Conservation (phyloP, 192 early-diverging fungal genomes). For the Entomortierella chlamydospora region DNA sequence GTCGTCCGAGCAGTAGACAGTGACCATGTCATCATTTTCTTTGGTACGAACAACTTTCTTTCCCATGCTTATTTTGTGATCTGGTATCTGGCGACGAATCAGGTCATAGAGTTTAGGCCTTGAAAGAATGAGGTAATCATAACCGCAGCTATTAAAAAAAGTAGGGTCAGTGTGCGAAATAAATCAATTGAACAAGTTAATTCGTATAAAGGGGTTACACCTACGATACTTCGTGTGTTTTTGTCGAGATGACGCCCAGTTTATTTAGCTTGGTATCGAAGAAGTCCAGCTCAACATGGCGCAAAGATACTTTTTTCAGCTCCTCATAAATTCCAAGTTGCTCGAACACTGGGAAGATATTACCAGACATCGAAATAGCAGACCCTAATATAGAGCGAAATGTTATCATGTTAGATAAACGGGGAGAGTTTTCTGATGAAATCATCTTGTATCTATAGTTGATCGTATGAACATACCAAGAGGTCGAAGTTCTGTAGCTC, state of each 20-base stretch:
- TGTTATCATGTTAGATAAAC: too few relatives aligned
- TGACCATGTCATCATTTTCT: constrained; percentile 5
- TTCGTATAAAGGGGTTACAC: neutral
- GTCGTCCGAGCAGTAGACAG: too few relatives aligned
- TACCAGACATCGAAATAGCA: constrained; percentile 4
- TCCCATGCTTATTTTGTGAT: constrained; percentile 3
- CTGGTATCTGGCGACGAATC: constrained; percentile 14
- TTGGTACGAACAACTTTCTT: constrained; percentile 4
- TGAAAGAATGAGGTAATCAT: constrained; percentile 5
- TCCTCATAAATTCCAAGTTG: constrained; percentile 33
- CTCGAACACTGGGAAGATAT: constrained; percentile 20
- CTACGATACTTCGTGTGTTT: constrained; percentile 8
- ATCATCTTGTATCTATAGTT: too few relatives aligned
- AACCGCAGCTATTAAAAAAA: constrained; percentile 12
- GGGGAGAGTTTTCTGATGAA: too few relatives aligned
- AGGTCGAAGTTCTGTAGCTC: neutral
- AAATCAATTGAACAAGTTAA: too few relatives aligned
- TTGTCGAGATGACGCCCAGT: neutral
- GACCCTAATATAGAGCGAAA: too few relatives aligned
- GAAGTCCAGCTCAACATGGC: neutral
- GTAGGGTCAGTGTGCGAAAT: neutral
- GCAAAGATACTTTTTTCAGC: constrained; percentile 13
- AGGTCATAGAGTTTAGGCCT: constrained; percentile 14
- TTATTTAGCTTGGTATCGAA: neutral
- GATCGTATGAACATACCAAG: too few relatives aligned